Evolutionary conservation across 2,329 filamentous ascomycete genomes (phyloP).

Genomic region (Myriosclerotinia scirpicola): DNA sequence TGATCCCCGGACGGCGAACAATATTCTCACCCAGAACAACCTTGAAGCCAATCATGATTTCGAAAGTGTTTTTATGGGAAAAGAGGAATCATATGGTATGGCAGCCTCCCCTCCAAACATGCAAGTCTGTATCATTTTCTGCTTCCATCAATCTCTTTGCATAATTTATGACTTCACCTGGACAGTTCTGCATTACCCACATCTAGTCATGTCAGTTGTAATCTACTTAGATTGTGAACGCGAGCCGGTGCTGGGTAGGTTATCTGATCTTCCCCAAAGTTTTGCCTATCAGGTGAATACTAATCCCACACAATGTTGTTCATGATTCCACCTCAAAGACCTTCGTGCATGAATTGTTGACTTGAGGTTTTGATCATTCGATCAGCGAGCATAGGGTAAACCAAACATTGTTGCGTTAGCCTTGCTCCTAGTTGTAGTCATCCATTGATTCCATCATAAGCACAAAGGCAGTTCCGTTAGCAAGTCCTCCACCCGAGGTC

Average conservation of each 20-base stretch:
- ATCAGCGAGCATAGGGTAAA: constrained; percentile 48
- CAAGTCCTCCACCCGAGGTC: constrained; percentile 59
- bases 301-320: constrained; percentile 39
- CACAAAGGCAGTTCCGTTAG: constrained; percentile 54
- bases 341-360: constrained; percentile 39
- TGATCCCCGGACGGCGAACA: not conserved
- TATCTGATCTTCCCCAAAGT: constrained; percentile 35
- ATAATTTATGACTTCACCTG: constrained; percentile 42
- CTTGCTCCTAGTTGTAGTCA: constrained; percentile 35
- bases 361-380: constrained; percentile 38
- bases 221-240: constrained; percentile 36
- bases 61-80: constrained; percentile 7
- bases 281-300: constrained; percentile 38
- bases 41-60: not conserved
- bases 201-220: constrained; percentile 43
- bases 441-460: constrained; percentile 36
- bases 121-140: constrained; percentile 42
- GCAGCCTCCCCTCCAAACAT: constrained; percentile 41
- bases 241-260: constrained; percentile 41
- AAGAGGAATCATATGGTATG: not conserved
- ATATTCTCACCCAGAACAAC: not conserved
- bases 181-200: constrained; percentile 42
- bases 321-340: constrained; percentile 40
- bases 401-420: constrained; percentile 44
- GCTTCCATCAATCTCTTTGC: constrained; percentile 41